Evolutionary conservation across 345 rosid species (phyloP).

Genomic region (Garcia nutans): DNA sequence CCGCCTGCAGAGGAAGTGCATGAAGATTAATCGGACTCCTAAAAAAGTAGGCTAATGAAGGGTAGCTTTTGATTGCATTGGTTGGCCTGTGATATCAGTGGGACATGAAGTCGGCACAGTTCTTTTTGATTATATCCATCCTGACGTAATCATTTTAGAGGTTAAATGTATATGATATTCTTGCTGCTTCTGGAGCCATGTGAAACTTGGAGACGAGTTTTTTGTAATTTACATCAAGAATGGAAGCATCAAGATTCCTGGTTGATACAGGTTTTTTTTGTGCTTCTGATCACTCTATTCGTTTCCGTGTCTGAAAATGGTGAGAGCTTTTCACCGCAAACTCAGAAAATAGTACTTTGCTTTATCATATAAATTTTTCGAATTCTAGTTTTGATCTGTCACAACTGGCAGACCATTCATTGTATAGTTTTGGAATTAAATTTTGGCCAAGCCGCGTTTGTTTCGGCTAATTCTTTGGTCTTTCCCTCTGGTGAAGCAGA

Average conservation of each 20-base stretch:
- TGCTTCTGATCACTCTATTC: background rate
- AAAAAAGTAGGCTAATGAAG: background rate
- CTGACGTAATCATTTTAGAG: slow-evolving; percentile 12
- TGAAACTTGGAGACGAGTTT: slow-evolving; percentile 3
- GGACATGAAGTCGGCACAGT: background rate
- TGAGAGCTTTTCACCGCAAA: no score
- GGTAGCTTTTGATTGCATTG: slow-evolving; percentile 5
- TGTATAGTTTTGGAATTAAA: no score
- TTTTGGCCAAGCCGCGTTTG: no score
- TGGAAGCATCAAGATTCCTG: background rate
- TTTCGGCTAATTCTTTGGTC: no score
- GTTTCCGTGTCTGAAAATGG: no score
- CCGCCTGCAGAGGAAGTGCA: slow-evolving; percentile 67
- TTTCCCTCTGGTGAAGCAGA: no score
- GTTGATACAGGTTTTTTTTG: background rate
- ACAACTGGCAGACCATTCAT: no score
- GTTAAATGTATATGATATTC: slow-evolving; percentile 26
- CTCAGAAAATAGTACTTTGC: no score
- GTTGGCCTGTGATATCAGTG: background rate
- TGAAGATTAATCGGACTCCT: slow-evolving; percentile 45
- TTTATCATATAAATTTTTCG: no score
- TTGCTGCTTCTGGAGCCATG: background rate
- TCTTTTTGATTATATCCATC: slow-evolving; percentile 3
- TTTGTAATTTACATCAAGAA: slow-evolving; percentile 20
- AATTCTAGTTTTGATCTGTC: no score